Evolutionary conservation across 176 grass and related monocot genomes (phyloP), one percentile per base, ranked within the genome.

Genomic region (Secale cereale): DNA sequence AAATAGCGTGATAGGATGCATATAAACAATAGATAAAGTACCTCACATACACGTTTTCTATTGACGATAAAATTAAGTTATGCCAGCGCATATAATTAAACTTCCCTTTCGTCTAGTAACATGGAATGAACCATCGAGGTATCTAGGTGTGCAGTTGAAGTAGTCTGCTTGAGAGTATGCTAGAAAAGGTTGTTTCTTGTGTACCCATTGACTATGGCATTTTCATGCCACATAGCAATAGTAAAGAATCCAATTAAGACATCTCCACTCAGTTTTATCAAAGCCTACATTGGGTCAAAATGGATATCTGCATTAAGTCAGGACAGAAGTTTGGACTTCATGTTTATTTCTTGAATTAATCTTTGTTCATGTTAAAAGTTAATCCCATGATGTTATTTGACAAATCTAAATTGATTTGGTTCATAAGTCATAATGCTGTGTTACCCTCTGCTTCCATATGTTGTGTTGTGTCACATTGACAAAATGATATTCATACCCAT

Each of bases 201-300:
- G 27, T 65, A 25, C 48, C 37, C 16, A 29, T 74, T 57, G 67
- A 74, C 9, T 26, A 69, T 41, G 50, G 12, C 36, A 59, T 73
- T 68, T 88, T 22, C 40, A 11, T 69, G 15, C 43, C 19, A 28
- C 54, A 16, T 60, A n/a, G n/a, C n/a, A n/a, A n/a, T n/a, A n/a
- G n/a, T 62, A 27, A 28, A 17, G 41, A 39, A 79, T 63, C 30
- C 27, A 30, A 11, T 63, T 84, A 54, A 50, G n/a, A 7, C 10
- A 43, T 43, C 30, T 65, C 8, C 41, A 65, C 78, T 72, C 81
- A 12, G 35, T 81, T 78, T 60, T 35, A 76, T 61, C 16, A 85
- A 32, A 81, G 15, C 20, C 35, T 74, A 10, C 4, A 40, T 62
- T 25, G 30, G 13, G 54, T 65, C 13, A 43, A n/a, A 31, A 23